phyloP scores from a whole-genome alignment of 345 rosid species.

The Raphanus sativus region DNA sequence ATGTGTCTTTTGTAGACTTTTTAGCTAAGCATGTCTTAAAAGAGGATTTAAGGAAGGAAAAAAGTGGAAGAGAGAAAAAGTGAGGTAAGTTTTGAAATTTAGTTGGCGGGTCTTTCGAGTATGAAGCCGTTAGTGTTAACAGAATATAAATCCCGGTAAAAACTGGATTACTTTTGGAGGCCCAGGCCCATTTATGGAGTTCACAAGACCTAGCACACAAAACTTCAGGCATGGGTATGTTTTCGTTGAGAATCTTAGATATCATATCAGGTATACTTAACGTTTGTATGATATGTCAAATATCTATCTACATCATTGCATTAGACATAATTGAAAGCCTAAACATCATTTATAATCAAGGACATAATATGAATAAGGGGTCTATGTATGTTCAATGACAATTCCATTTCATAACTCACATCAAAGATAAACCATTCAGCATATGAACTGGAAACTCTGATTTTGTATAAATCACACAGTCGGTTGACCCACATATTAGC shows the following conservation, averaged over 20 bases:
- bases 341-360: not conserved
- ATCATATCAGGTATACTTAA: not conserved
- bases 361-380: not conserved
- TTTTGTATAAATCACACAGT: not conserved
- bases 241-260: not conserved
- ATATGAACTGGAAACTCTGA: not conserved
- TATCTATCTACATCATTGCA: not conserved
- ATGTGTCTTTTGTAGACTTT: slow-evolving; percentile 18
- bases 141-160: not conserved
- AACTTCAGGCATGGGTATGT: not conserved
- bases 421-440: not conserved
- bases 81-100: slow-evolving; percentile 26
- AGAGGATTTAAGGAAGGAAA: not conserved
- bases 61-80: slow-evolving; percentile 22
- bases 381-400: not conserved
- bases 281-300: not conserved
- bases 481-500: not conserved
- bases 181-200: slow-evolving; percentile 2
- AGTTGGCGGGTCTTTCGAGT: slow-evolving; percentile 27
- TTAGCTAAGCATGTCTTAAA: slow-evolving; percentile 14
- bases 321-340: not conserved
- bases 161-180: not conserved
- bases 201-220: not conserved
- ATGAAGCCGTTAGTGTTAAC: slow-evolving; percentile 25
- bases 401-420: not conserved